Conservation (phyloP, 352 stramenopile genomes). For the Phytophthora vignae region DNA sequence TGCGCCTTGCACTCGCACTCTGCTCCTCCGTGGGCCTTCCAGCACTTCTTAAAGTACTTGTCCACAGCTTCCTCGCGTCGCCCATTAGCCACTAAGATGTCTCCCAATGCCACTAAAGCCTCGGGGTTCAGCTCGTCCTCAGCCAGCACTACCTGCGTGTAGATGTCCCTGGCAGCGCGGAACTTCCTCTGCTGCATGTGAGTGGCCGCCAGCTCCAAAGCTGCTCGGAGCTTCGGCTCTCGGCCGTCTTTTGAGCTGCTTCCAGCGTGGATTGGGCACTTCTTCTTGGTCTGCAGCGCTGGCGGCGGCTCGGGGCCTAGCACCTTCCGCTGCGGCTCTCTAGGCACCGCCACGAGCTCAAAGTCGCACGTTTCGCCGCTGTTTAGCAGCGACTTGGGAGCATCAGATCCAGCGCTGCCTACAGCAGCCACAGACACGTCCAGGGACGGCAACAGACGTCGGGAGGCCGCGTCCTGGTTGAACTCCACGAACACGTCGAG, state of each 20-base stretch:
- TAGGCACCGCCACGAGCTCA: constrained; percentile 50
- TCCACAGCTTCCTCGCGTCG: constrained; percentile 46
- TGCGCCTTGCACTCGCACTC: constrained; percentile 32
- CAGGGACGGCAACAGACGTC: constrained; percentile 29
- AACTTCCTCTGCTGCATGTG: constrained; percentile 61
- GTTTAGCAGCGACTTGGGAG: background rate
- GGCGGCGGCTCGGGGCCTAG: constrained; percentile 1
- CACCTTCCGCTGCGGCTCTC: constrained; percentile 19
- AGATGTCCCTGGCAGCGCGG: constrained; percentile 55
- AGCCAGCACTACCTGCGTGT: constrained; percentile 51
- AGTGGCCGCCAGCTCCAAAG: constrained; percentile 48
- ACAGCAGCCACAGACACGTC: constrained; percentile 29
- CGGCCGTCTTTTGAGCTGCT: constrained; percentile 18
- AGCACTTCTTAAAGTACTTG: constrained; percentile 59
- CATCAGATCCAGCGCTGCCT: background rate
- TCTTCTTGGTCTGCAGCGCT: constrained; percentile 10
- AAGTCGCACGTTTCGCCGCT: constrained; percentile 37
- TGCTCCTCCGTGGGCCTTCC: constrained; percentile 31
- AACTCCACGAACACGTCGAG: constrained; percentile 57
- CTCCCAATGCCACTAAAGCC: constrained; percentile 58
- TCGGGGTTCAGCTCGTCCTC: constrained; percentile 50
- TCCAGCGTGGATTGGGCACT: constrained; percentile 4
- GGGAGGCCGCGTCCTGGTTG: constrained; percentile 34
- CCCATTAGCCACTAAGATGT: constrained; percentile 58
- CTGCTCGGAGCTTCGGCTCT: constrained; percentile 30